A percentile compares a stretch with the other conserved stretches of the same genome.
These are phyloP conservation scores for Shiraia sp. DNA, from an alignment of 2,329 filamentous ascomycete genomes.

Conservation along the genomic window DNA sequence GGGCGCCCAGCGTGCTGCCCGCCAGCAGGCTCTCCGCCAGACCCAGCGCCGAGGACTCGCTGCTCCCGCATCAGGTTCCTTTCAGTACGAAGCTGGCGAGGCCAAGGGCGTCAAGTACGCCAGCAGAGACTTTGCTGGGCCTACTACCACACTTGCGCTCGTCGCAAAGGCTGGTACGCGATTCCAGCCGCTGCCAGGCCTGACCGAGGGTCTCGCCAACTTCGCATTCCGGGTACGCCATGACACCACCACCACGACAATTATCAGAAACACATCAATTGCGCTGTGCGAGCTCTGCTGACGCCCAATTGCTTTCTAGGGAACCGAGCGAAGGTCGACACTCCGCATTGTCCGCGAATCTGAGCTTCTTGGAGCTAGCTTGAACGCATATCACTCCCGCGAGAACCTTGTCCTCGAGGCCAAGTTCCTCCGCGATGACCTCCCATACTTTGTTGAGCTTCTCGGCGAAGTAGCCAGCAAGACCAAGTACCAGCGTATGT, in stretches of 20 bases:
- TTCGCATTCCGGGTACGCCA: conserved; percentile 91
- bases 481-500: conserved; percentile 77
- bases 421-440: conserved; percentile 92
- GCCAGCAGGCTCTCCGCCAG: conserved; percentile 60
- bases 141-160: conserved; percentile 87
- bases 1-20: conserved; percentile 65
- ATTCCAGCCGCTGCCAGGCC: conserved; percentile 86
- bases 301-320: conserved; percentile 57
- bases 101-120: conserved; percentile 89
- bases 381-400: conserved; percentile 84
- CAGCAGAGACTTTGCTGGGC: conserved; percentile 83
- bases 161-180: conserved; percentile 93
- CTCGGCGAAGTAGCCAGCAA: conserved; percentile 86
- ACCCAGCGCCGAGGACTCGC: conserved; percentile 65
- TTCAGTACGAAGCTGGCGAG: conserved; percentile 86
- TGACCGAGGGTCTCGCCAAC: conserved; percentile 87
- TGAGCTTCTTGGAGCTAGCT: conserved; percentile 91
- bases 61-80: conserved; percentile 71
- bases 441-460: conserved; percentile 96
- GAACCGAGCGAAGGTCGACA: conserved; percentile 84
- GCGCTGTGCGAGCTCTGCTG: conserved; percentile 16
- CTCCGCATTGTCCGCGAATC: conserved; percentile 93
- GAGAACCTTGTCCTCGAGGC: conserved; percentile 92
- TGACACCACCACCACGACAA: background rate
- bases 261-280: background rate